Conservation (phyloP, 257 asterid genomes). For the Jasminum sambac region DNA sequence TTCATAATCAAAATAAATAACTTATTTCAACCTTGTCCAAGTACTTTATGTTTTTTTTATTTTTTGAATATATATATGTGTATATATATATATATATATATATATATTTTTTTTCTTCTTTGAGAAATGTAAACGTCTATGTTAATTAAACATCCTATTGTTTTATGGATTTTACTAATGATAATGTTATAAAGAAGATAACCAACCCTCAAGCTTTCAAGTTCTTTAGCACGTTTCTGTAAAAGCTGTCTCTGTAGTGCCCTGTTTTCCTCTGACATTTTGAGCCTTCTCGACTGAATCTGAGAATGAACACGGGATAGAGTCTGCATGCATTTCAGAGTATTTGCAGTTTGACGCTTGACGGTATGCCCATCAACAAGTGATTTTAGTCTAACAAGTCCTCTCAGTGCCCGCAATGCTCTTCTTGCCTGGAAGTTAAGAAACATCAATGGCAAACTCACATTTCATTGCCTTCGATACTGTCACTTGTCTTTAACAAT, state of each 20-base stretch:
- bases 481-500: not conserved
- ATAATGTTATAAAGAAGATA: constrained; percentile 24
- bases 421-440: constrained; percentile 74
- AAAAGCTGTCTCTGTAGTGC: constrained; percentile 87
- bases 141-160: not conserved
- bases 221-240: constrained; percentile 83
- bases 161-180: constrained; percentile 6
- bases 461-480: not conserved
- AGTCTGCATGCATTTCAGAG: constrained; percentile 86
- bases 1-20: not conserved
- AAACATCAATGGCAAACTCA: not conserved
- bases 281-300: constrained; percentile 74
- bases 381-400: constrained; percentile 83
- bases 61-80: too few relatives aligned
- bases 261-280: constrained; percentile 85
- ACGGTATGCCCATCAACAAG: constrained; percentile 83
- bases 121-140: not conserved
- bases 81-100: too few relatives aligned
- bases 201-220: constrained; percentile 76
- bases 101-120: too few relatives aligned
- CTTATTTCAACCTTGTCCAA: not conserved
- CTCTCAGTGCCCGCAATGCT: constrained; percentile 82
- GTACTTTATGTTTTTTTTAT: too few relatives aligned
- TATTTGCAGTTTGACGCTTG: constrained; percentile 79
- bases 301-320: constrained; percentile 86